Evolutionary conservation across 495 filamentous ascomycete genomes (phyloP).

Genomic region (Hypoxylon cercidicola): DNA sequence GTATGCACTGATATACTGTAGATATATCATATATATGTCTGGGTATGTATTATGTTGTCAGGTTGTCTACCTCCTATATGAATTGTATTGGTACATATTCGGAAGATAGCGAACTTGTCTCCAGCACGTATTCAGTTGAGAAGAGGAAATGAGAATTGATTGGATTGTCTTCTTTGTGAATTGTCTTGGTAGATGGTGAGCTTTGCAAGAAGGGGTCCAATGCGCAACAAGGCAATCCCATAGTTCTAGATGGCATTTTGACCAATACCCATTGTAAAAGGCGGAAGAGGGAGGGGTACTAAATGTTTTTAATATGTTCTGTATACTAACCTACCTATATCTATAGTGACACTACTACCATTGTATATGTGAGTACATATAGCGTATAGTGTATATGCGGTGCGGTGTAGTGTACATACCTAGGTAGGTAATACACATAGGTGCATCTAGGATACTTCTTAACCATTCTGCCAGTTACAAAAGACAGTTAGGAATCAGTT

Average conservation of each 20-base stretch:
- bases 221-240: slow-evolving; percentile 37
- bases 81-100: slow-evolving; percentile 30
- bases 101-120: slow-evolving; percentile 36
- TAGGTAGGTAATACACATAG: slow-evolving; percentile 6
- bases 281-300: slow-evolving; percentile 2
- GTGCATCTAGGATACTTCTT: slow-evolving; percentile 7
- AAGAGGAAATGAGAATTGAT: neutral
- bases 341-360: neutral
- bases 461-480: slow-evolving; percentile 26
- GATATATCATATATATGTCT: neutral
- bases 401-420: slow-evolving; percentile 2
- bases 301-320: slow-evolving; percentile 14
- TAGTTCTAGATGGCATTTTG: slow-evolving; percentile 39
- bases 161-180: neutral
- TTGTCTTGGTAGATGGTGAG: neutral
- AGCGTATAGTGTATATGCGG: neutral
- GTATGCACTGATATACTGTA: neutral
- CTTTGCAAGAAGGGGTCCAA: slow-evolving; percentile 15
- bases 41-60: neutral
- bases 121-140: neutral
- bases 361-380: slow-evolving; percentile 6
- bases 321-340: slow-evolving; percentile 11
- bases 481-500: slow-evolving; percentile 15
- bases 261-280: slow-evolving; percentile 35
- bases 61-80: too few relatives aligned